phyloP scores from a whole-genome alignment of 192 early-diverging fungal genomes.

The Allomyces javanicus region DNA sequence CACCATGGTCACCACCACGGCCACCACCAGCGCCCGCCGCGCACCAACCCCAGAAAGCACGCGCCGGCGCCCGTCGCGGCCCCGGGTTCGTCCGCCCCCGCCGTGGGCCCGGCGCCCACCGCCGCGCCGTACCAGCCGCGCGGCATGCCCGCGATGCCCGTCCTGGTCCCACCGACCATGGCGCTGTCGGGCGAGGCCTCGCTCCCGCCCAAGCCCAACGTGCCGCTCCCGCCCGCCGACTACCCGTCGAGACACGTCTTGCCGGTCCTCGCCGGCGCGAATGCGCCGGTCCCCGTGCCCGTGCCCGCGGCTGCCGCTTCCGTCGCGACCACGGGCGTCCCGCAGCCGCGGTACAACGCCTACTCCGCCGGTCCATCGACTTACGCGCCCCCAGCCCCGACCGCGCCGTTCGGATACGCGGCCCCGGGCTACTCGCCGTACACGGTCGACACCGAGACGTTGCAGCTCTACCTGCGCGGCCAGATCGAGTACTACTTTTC shows the following conservation, averaged over 20 bases:
- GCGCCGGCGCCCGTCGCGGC: background rate
- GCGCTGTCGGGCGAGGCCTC: background rate
- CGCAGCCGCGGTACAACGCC: too few relatives aligned
- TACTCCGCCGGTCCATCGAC: too few relatives aligned
- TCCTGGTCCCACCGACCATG: background rate
- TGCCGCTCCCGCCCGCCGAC: too few relatives aligned
- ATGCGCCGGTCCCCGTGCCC: background rate
- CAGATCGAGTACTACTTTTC: constrained; percentile 88
- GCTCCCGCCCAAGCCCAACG: background rate
- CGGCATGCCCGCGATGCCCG: background rate
- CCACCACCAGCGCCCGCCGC: constrained; percentile 1
- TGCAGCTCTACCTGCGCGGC: constrained; percentile 20
- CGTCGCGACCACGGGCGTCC: constrained; percentile 6
- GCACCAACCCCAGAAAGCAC: background rate
- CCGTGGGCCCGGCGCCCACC: constrained; percentile 1
- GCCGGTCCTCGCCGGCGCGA: background rate
- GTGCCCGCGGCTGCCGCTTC: constrained; percentile 10
- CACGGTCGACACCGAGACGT: constrained; percentile 16
- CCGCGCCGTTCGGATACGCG: constrained; percentile 3
- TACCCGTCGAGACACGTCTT: too few relatives aligned
- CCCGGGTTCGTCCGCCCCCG: background rate
- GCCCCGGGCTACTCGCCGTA: constrained; percentile 15
- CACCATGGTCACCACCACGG: constrained; percentile 4
- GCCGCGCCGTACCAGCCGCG: constrained; percentile 10
- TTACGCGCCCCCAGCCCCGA: too few relatives aligned